A percentile compares a stretch with the other conserved stretches of the same genome.
These are phyloP conservation scores for Sanghuangporus weigelae DNA, from an alignment of 1,284 basidiomycete genomes.

Conservation along the genomic window DNA sequence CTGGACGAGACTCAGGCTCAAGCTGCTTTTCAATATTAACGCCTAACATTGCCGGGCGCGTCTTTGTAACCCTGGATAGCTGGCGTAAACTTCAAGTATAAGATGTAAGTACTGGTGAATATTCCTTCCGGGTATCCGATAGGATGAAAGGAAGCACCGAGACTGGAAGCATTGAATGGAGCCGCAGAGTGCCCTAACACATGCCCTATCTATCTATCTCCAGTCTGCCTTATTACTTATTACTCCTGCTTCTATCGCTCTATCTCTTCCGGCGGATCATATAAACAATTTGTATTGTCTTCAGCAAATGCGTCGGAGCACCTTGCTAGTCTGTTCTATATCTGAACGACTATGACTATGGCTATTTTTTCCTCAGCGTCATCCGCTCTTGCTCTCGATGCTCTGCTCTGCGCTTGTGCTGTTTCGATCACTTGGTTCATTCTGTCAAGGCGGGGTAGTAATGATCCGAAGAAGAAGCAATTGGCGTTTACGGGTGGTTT, in stretches of 20 bases:
- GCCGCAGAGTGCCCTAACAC: not conserved
- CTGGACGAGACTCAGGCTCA: too few relatives aligned
- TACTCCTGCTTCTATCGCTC: not conserved
- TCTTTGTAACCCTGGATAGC: too few relatives aligned
- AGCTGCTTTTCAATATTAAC: too few relatives aligned
- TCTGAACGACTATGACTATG: not conserved
- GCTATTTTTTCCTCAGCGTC: not conserved
- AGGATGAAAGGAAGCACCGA: not conserved
- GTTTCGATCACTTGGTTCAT: not conserved
- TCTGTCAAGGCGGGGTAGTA: not conserved
- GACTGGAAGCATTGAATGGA: not conserved
- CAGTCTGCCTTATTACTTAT: not conserved
- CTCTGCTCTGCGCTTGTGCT: not conserved
- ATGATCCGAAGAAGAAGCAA: not conserved
- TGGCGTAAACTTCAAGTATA: too few relatives aligned
- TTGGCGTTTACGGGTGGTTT: constrained; percentile 6
- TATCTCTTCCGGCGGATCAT: not conserved
- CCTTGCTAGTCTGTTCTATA: not conserved
- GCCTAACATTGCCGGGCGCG: too few relatives aligned
- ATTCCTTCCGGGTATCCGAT: not conserved
- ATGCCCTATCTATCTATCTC: not conserved
- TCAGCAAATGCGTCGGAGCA: too few relatives aligned
- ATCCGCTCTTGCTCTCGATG: not conserved
- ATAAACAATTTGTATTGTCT: too few relatives aligned
- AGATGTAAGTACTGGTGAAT: not conserved